Base-by-base conservation (phyloP, 441 rosid genomes). In the Gossypium laxum region DNA sequence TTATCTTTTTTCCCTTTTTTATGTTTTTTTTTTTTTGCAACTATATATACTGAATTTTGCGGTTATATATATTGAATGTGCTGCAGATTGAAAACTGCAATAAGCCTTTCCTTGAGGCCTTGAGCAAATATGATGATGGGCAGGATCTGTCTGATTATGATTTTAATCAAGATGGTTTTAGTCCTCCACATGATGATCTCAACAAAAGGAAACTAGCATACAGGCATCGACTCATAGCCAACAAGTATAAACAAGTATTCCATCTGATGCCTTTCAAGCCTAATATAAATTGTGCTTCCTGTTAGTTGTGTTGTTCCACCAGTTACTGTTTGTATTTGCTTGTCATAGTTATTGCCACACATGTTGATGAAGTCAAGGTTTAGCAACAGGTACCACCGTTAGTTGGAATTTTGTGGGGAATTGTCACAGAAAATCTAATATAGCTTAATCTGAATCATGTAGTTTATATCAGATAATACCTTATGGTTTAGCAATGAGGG, bases 31-130 rank as follows among this genome's bases (percentile, higher is more conserved):
- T n/a, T n/a, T n/a, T n/a, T n/a, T n/a, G n/a, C n/a, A 5, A 21
- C 7, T 10, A 24, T 30, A 6, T n/a, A 24, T 26, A 41, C n/a
- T 8, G 10, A 14, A 22, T 22, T n/a, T 22, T 47, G 24, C 2
- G n/a, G 41, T 48, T 45, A 14, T 66, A 18, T 66, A 3, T 47
- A 3, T 66, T 48, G 14, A 66, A 47, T 50, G 41, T 72, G 73
- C 26, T 84, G 81, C 80, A 90, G 98, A 80, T 89, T 75, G 98
- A 91, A 82, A 84, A 86, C 85, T 85, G 83, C 85, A 89, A 91
- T 62, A 86, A 83, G 78, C 97, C 97, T 52, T 91, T 77, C 79
- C 83, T 89, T 75, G 90, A 84, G 73, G 78, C 88, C n/a, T 76
- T 87, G 82, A 88, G 74, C 67, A 78, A 75, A 67, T 84, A 82